Conservation (phyloP, 1,284 basidiomycete species). For the Trametes sp. region DNA sequence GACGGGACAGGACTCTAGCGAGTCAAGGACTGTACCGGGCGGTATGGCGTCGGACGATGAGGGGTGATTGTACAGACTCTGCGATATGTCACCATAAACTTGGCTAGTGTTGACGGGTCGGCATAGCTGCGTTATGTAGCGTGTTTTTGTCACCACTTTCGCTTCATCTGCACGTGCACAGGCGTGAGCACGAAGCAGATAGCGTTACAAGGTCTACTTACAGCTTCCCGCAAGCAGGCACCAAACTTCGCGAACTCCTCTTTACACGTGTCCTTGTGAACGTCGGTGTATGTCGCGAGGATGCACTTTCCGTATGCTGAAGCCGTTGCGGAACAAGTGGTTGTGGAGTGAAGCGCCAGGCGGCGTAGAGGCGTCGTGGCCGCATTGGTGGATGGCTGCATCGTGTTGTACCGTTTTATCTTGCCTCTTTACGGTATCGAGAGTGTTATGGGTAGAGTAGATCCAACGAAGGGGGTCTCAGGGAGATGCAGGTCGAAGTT, state of each 20-base stretch:
- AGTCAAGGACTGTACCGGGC: constrained; percentile 49
- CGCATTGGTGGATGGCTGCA: constrained; percentile 38
- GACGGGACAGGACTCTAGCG: constrained; percentile 33
- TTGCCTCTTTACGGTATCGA: background rate
- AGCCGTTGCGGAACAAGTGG: constrained; percentile 74
- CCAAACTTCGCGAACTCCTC: constrained; percentile 82
- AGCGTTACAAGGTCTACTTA: constrained; percentile 39
- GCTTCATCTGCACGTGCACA: constrained; percentile 63
- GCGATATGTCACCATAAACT: background rate
- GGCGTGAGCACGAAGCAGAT: constrained; percentile 2
- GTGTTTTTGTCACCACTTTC: constrained; percentile 56
- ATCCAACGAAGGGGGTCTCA: background rate
- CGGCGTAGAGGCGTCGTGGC: constrained; percentile 59
- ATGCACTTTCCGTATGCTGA: constrained; percentile 83
- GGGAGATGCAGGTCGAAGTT: background rate
- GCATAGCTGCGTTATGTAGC: background rate
- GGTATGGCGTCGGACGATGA: constrained; percentile 47
- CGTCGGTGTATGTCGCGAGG: constrained; percentile 76
- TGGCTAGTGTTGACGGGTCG: background rate
- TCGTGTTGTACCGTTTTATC: background rate
- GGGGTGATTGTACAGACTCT: background rate
- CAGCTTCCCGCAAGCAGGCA: constrained; percentile 73
- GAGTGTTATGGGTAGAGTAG: no score
- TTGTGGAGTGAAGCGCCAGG: constrained; percentile 71
- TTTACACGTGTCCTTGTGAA: constrained; percentile 78